Percentiles rank a stretch among this genome's conserved stretches.
Evolutionary conservation across 345 rosid genomes (phyloP).

Genomic region (Hypericum androsaemum): DNA sequence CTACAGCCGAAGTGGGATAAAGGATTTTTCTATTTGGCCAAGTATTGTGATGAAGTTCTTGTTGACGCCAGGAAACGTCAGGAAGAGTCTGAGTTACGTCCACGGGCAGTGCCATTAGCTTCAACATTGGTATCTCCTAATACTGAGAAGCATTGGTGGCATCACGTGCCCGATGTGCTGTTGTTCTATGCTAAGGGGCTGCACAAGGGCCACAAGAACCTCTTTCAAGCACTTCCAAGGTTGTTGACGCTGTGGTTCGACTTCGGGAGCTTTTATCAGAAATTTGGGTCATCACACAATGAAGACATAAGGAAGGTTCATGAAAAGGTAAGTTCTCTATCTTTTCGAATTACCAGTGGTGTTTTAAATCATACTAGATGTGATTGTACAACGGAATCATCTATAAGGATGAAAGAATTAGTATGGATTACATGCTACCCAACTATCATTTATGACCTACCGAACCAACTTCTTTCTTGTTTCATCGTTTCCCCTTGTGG

Average conservation of each 20-base stretch:
- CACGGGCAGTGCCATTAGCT: constrained; percentile 30
- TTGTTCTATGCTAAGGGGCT: constrained; percentile 88
- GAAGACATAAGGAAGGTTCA: constrained; percentile 64
- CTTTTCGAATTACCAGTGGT: too few relatives aligned
- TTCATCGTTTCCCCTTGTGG: constrained; percentile 14
- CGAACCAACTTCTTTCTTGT: not conserved
- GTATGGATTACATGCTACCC: too few relatives aligned
- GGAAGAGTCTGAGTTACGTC: constrained; percentile 53
- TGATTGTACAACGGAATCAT: too few relatives aligned
- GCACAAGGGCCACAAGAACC: constrained; percentile 86
- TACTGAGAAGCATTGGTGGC: constrained; percentile 74
- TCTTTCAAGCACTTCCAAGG: constrained; percentile 97
- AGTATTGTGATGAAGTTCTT: constrained; percentile 87
- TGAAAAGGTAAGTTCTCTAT: constrained; percentile 39
- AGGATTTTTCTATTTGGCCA: constrained; percentile 87
- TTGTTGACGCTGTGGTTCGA: constrained; percentile 95
- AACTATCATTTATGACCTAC: not conserved
- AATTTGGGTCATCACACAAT: constrained; percentile 39
- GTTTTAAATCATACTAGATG: too few relatives aligned
- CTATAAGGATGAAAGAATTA: too few relatives aligned
- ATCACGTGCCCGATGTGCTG: constrained; percentile 59
- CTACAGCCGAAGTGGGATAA: constrained; percentile 90
- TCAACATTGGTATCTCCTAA: constrained; percentile 28
- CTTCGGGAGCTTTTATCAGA: constrained; percentile 72
- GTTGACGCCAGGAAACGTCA: constrained; percentile 91